Evolutionary conservation across 441 rosid genomes (phyloP).

Genomic region (Metrosideros polymorpha): DNA sequence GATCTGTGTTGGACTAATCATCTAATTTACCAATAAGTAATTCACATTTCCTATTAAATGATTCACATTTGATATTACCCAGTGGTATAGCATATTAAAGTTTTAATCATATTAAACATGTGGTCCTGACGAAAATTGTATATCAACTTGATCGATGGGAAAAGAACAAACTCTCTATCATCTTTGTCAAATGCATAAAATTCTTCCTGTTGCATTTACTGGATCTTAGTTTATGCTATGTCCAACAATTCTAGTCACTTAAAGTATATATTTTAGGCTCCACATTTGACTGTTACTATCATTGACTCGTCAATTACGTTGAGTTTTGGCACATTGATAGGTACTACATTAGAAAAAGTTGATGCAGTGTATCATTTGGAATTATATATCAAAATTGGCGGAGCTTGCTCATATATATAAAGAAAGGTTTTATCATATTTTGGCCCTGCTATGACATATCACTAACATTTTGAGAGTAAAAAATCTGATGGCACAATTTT

Average conservation of each 20-base stretch:
- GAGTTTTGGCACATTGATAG: not conserved
- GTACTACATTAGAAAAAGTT: not conserved
- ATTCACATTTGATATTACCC: not conserved
- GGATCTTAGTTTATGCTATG: not conserved
- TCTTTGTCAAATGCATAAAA: not conserved
- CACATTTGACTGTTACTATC: not conserved
- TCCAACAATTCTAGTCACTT: not conserved
- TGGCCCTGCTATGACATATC: not conserved
- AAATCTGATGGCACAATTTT: not conserved
- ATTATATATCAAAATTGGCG: not conserved
- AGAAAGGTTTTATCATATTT: not conserved
- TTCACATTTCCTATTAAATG: not conserved
- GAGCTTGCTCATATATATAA: not conserved
- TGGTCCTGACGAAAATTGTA: not conserved
- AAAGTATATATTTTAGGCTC: not conserved
- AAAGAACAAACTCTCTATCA: not conserved
- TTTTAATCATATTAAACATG: not conserved
- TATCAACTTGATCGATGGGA: not conserved
- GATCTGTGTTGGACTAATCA: not conserved
- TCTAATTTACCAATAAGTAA: not conserved
- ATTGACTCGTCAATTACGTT: not conserved
- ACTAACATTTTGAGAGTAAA: not conserved
- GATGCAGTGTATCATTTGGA: not conserved
- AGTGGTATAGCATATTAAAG: not conserved
- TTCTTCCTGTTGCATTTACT: not conserved